Percentiles rank a stretch among this genome's conserved stretches.
These are phyloP conservation scores for Xylaria grammica DNA, from an alignment of 495 filamentous ascomycete species.

Conservation along the genomic window DNA sequence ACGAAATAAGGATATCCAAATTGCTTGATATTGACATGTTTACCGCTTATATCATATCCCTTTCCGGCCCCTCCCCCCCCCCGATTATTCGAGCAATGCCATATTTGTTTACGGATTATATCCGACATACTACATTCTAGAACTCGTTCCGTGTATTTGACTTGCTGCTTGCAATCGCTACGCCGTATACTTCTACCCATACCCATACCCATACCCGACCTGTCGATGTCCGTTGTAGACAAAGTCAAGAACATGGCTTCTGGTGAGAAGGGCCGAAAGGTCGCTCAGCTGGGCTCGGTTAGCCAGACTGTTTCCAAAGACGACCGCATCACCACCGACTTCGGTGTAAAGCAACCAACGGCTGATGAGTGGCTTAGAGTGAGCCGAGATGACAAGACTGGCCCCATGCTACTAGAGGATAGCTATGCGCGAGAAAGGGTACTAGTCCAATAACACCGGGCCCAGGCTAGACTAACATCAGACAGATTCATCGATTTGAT, in stretches of 20 bases:
- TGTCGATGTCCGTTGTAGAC: constrained; percentile 24
- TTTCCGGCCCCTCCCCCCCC: neutral
- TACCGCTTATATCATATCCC: neutral
- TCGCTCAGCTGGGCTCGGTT: constrained; percentile 44
- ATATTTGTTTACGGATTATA: too few species aligned
- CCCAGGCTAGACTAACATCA: neutral
- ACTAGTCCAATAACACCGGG: constrained; percentile 20
- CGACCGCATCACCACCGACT: constrained; percentile 71
- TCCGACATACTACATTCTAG: too few species aligned
- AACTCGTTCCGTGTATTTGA: too few species aligned
- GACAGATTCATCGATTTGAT: constrained; percentile 80
- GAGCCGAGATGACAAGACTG: constrained; percentile 61
- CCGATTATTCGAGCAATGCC: too few species aligned
- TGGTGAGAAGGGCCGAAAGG: constrained; percentile 42
- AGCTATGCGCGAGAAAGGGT: constrained; percentile 80
- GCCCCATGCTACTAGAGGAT: constrained; percentile 83
- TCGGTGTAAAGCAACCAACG: constrained; percentile 74
- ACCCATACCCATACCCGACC: constrained; percentile 4
- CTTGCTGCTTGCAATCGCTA: neutral
- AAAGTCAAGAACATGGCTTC: constrained; percentile 34
- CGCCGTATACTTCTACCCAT: neutral
- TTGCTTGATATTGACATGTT: neutral
- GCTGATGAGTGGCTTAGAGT: constrained; percentile 82
- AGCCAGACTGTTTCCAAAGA: constrained; percentile 38
- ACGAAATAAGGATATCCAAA: neutral